Evolutionary conservation across 805 yeast species (phyloP), one percentile per base, ranked within the genome.

Genomic region (Candida sakaeoensis): DNA sequence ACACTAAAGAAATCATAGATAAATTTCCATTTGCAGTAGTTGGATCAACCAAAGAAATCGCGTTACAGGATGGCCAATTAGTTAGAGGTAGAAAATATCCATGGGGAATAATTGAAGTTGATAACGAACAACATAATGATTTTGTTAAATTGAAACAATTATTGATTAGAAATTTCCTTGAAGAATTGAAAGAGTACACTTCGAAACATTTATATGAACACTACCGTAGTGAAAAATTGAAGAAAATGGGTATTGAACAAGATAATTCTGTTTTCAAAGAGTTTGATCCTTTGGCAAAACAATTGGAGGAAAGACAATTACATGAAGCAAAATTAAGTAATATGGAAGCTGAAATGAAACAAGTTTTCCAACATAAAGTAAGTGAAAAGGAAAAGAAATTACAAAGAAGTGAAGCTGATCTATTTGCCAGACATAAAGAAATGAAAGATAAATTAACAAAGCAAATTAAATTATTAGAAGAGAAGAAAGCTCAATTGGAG

Each of bases 101-200:
- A 46, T 93, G 99, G 99, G 98, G 98, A 50, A 74, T 85, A 16
- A 85, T 93, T 54, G 97, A 93, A 66, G 90, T 93, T 51, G 97
- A 89, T 61, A 91, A 93, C 61, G 93, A 87, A 67, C 80, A 80
- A 42, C 97, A 93, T 61, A 85, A 89, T 61, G 99, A 91, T 65
- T 93, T 91, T 61, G 80, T 85, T 49, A 81, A 80, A 62, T 77
- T 91, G 61, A 84, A 97, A 53, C 95, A 89, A 61, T 74, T 93
- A 60, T 75, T 91, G 58, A 75, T 93, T 46, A 83, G 95, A 70
- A 86, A 84, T 63, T 90, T 84, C 65, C 73, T 93, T 74, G 97
- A 91, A 68, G 99, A 93, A 62, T 77, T 91, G 55, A 82, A 89
- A 57, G 98, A 93, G 63, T 72, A 79, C 47, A 91, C 99, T 24